Evolutionary conservation across 2,329 filamentous ascomycete genomes (phyloP).

Genomic region (Pseudogymnoascus sp.): DNA sequence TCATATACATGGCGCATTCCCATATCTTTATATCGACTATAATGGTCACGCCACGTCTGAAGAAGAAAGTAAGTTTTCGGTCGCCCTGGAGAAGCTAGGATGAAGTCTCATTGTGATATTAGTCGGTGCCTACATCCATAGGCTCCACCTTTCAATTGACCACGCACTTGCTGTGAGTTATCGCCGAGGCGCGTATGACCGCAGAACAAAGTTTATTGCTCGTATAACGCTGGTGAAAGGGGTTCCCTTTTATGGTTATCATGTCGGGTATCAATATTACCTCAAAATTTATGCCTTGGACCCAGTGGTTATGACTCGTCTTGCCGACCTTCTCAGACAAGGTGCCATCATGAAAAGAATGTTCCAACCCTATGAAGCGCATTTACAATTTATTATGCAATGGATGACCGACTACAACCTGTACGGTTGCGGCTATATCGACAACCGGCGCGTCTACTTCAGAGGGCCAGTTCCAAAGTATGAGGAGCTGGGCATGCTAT

Average conservation of each 20-base stretch:
- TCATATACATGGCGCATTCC: constrained; percentile 90
- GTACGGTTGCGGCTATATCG: constrained; percentile 84
- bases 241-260: constrained; percentile 89
- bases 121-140: constrained; percentile 70
- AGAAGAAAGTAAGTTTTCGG: constrained; percentile 52
- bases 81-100: background rate
- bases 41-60: constrained; percentile 56
- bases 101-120: constrained; percentile 17
- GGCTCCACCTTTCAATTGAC: constrained; percentile 79
- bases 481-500: constrained; percentile 47
- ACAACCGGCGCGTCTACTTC: constrained; percentile 62
- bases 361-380: constrained; percentile 89
- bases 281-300: constrained; percentile 94
- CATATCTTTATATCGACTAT: constrained; percentile 91
- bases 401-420: constrained; percentile 99
- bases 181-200: constrained; percentile 62
- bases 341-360: constrained; percentile 75
- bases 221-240: constrained; percentile 89
- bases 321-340: constrained; percentile 79
- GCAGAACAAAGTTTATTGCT: constrained; percentile 67
- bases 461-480: constrained; percentile 65
- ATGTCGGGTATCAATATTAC: constrained; percentile 84
- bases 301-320: constrained; percentile 73
- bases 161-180: constrained; percentile 82
- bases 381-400: constrained; percentile 84